These are phyloP conservation scores for Cryptosporidium parvum DNA, from an alignment of 169 alveolate species.

Conservation along the genomic window DNA sequence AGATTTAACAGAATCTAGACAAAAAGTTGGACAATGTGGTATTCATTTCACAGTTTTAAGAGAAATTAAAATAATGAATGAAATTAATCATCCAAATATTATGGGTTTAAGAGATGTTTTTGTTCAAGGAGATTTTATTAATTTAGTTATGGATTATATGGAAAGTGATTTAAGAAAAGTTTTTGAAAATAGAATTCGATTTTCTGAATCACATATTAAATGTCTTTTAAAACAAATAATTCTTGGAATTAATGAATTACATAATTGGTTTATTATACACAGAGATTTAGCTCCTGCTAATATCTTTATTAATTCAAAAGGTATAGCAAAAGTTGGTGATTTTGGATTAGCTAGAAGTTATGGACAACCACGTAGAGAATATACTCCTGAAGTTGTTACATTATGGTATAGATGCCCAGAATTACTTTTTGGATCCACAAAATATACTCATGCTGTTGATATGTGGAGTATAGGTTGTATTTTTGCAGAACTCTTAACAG, in stretches of 20 bases:
- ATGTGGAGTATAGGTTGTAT: slow-evolving; percentile 95
- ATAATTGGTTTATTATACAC: slow-evolving; percentile 84
- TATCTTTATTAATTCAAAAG: slow-evolving; percentile 87
- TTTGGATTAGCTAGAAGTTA: slow-evolving; percentile 91
- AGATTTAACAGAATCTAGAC: slow-evolving; percentile 55
- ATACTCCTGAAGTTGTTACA: slow-evolving; percentile 90
- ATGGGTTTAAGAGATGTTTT: slow-evolving; percentile 91
- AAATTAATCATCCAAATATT: slow-evolving; percentile 89
- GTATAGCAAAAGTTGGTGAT: slow-evolving; percentile 90
- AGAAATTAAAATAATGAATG: slow-evolving; percentile 92
- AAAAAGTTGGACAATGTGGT: slow-evolving; percentile 88
- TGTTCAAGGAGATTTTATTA: slow-evolving; percentile 84
- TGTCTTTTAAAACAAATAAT: slow-evolving; percentile 87
- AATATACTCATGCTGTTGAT: slow-evolving; percentile 92
- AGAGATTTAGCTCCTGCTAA: slow-evolving; percentile 90
- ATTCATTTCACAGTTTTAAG: slow-evolving; percentile 92
- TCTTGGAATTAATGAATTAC: slow-evolving; percentile 83
- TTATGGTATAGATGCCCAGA: slow-evolving; percentile 97
- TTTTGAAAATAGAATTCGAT: slow-evolving; percentile 90
- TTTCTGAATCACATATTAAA: slow-evolving; percentile 92
- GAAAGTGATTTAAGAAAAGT: slow-evolving; percentile 95
- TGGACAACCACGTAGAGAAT: slow-evolving; percentile 87
- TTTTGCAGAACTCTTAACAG: slow-evolving; percentile 90
- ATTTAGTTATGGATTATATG: slow-evolving; percentile 95
- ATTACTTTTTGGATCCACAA: slow-evolving; percentile 90